A percentile compares a stretch with the other conserved stretches of the same genome.
These are phyloP conservation scores for Dendrobium nobile DNA, from an alignment of 106 monocot species.

Conservation along the genomic window DNA sequence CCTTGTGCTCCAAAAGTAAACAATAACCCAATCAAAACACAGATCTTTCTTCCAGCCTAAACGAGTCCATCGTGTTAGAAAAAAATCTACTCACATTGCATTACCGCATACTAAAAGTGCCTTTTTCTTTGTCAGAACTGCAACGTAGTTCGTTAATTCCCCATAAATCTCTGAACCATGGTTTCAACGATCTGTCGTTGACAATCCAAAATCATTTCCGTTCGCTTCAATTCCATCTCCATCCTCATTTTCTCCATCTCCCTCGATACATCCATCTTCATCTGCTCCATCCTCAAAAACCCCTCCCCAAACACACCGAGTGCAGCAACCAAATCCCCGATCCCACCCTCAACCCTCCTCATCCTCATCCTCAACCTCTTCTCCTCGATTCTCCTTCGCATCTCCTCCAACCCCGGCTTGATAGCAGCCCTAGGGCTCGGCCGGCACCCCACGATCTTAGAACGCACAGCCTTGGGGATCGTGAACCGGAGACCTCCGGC, in stretches of 20 bases:
- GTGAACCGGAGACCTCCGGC: background rate
- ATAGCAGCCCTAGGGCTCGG: conserved; percentile 6
- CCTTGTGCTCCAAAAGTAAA: background rate
- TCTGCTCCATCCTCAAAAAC: conserved; percentile 57
- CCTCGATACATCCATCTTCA: conserved; percentile 59
- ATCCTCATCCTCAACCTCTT: conserved; percentile 11
- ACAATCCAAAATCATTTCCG: conserved; percentile 49
- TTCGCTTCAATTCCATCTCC: conserved; percentile 57
- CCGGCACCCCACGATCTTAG: background rate
- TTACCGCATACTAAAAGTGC: background rate
- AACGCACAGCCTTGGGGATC: conserved; percentile 15
- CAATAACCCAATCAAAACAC: too few relatives aligned
- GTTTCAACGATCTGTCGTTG: conserved; percentile 33
- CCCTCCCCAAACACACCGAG: conserved; percentile 50
- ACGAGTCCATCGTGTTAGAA: too few relatives aligned
- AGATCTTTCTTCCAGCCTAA: too few relatives aligned
- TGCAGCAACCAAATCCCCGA: conserved; percentile 26
- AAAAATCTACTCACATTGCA: too few relatives aligned
- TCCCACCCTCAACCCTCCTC: background rate
- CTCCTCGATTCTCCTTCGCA: background rate
- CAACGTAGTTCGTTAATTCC: background rate
- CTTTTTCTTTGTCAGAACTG: background rate
- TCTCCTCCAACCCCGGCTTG: conserved; percentile 14
- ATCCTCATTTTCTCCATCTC: conserved; percentile 66
- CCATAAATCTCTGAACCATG: conserved; percentile 1